Evolutionary conservation across 2,329 filamentous ascomycete genomes (phyloP).

Genomic region (Phyllosticta citrichinensis): DNA sequence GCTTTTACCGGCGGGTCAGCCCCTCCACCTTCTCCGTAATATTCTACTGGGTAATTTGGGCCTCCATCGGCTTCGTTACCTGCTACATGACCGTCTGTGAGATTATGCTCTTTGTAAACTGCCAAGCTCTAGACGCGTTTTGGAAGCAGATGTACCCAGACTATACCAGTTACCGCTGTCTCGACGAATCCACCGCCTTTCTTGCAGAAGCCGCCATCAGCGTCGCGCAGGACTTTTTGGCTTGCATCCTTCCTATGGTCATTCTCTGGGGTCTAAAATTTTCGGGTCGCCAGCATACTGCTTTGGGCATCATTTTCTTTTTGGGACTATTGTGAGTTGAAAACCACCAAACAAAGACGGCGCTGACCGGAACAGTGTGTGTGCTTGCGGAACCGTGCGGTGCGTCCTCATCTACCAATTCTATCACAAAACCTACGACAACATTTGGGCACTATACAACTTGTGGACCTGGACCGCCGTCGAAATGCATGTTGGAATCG

Average conservation of each 20-base stretch:
- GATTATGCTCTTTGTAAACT: slow-evolving; percentile 26
- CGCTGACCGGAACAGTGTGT: slow-evolving; percentile 8
- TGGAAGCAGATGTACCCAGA: slow-evolving; percentile 28
- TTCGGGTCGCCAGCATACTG: slow-evolving; percentile 34
- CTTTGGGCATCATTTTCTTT: slow-evolving; percentile 35
- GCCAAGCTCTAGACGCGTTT: slow-evolving; percentile 30
- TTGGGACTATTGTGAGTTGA: slow-evolving; percentile 32
- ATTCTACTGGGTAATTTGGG: slow-evolving; percentile 30
- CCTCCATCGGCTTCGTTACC: slow-evolving; percentile 28
- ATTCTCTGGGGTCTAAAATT: slow-evolving; percentile 36
- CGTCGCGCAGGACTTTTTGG: slow-evolving; percentile 31
- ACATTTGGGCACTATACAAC: slow-evolving; percentile 24
- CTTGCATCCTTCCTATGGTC: slow-evolving; percentile 32
- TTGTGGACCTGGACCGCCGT: neutral
- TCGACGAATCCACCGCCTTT: slow-evolving; percentile 28
- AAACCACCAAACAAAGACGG: neutral
- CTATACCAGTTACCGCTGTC: slow-evolving; percentile 26
- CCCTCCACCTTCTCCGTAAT: slow-evolving; percentile 17
- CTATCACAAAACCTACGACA: slow-evolving; percentile 29
- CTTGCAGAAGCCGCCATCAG: slow-evolving; percentile 30
- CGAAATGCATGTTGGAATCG: neutral
- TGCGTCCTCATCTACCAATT: slow-evolving; percentile 27
- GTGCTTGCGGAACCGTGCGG: slow-evolving; percentile 28
- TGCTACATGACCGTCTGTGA: slow-evolving; percentile 30
- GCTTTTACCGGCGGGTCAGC: slow-evolving; percentile 33